Percentiles rank a stretch among this genome's conserved stretches.
Evolutionary conservation across 106 monocot genomes (phyloP).

Genomic region (Allium fistulosum): DNA sequence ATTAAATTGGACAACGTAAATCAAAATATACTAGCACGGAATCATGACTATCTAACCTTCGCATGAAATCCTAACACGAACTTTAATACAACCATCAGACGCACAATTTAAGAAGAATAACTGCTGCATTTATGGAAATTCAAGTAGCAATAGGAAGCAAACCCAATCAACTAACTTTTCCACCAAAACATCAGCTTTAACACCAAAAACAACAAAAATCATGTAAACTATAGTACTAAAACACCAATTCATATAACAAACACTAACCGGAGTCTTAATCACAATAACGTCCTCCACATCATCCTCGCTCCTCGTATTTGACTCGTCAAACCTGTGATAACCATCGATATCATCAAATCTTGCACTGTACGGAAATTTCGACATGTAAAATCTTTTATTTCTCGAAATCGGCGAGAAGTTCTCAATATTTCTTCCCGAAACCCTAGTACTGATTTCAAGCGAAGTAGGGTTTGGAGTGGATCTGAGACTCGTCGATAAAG

Average conservation of each 20-base stretch:
- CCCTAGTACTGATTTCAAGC: not conserved
- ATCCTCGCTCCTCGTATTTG: not conserved
- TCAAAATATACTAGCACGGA: no score
- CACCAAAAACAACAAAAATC: not conserved
- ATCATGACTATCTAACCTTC: no score
- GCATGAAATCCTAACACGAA: no score
- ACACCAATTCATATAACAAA: not conserved
- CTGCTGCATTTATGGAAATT: not conserved
- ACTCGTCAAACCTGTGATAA: constrained; percentile 8
- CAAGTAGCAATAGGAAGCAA: not conserved
- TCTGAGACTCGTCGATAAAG: no score
- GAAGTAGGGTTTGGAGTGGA: not conserved
- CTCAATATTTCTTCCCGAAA: constrained; percentile 1
- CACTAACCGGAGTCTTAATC: constrained; percentile 16
- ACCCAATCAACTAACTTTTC: not conserved
- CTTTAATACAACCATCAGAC: no score
- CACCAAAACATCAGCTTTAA: not conserved
- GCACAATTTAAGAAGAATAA: no score
- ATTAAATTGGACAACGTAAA: no score
- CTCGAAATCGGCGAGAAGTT: not conserved
- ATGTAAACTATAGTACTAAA: no score
- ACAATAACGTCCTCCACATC: constrained; percentile 4
- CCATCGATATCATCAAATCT: constrained; percentile 5
- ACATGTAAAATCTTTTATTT: not conserved
- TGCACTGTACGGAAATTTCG: constrained; percentile 1